Conservation (phyloP, 352 stramenopile genomes). For the Pythium brassicae region DNA sequence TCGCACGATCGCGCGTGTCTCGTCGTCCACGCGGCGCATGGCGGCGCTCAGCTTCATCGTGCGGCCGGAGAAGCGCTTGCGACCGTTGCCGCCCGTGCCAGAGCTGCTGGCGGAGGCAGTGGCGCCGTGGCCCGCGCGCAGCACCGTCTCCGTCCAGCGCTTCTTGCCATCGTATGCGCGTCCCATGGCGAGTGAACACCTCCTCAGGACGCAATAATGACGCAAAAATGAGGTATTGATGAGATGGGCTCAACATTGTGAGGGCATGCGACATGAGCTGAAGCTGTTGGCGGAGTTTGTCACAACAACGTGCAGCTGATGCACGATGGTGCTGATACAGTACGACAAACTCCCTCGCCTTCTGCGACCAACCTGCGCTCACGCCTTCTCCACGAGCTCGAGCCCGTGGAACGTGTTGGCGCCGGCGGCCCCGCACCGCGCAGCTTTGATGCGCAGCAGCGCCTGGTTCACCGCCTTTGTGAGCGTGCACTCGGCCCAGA, state of each 20-base stretch:
- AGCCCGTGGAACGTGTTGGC: slow-evolving; percentile 18
- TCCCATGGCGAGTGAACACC: slow-evolving; percentile 43
- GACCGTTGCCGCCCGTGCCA: slow-evolving; percentile 12
- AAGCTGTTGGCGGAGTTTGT: too few species aligned
- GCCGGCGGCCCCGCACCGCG: slow-evolving; percentile 12
- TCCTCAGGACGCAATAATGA: background rate
- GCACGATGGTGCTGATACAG: too few species aligned
- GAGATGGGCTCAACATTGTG: too few species aligned
- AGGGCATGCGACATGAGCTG: too few species aligned
- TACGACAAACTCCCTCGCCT: too few species aligned
- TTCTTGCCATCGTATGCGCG: slow-evolving; percentile 80
- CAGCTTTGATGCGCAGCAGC: slow-evolving; percentile 13
- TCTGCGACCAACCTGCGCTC: too few species aligned
- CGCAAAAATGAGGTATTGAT: background rate
- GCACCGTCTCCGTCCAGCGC: slow-evolving; percentile 81
- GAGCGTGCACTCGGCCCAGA: slow-evolving; percentile 27
- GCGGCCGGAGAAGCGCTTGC: slow-evolving; percentile 65
- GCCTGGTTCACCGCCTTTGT: slow-evolving; percentile 23
- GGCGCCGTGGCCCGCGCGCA: slow-evolving; percentile 31
- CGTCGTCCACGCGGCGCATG: slow-evolving; percentile 80
- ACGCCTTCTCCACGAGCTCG: slow-evolving; percentile 3
- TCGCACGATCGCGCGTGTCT: slow-evolving; percentile 76
- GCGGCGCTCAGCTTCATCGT: slow-evolving; percentile 75
- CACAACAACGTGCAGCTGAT: too few species aligned
- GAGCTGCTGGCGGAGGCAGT: slow-evolving; percentile 1